Evolutionary conservation across 1,284 basidiomycete genomes (phyloP), one percentile per base, ranked within the genome.

Genomic region (Tilletia caries): DNA sequence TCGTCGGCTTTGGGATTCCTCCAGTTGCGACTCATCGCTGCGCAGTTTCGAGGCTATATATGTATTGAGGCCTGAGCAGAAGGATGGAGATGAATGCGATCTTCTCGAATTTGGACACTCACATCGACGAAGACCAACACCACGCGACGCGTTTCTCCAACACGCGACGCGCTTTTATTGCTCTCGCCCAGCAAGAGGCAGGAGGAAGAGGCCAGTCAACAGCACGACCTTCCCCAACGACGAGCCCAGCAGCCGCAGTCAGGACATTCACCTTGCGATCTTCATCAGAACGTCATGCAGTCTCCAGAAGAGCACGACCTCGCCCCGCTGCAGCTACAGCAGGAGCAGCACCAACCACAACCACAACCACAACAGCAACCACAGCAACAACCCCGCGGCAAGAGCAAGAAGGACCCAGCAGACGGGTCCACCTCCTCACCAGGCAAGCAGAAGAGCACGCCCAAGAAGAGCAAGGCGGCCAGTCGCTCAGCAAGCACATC

Each of bases 111-210:
- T 27, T 15, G n/a, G 27, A 54, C 52, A 54, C 52, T 54, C 12
- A 25, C 48, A 29, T 54, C 52, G 52, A 50, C 46, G 25, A 50
- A 23, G 18, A 23, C 23, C n/a, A 54, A 23, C 52, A 54, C n/a
- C 52, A 54, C 52, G 52, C 52, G 52, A 54, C 52, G 52, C 52
- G 52, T 54, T 23, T 54, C 25, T 8, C 1, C 12, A 54, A 23
- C 52, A 54, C 52, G 52, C 52, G 52, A 54, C 52, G 52, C 29
- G 52, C 37, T 41, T 41, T 41, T 41, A 41, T 41, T 41, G n/a
- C n/a, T n/a, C n/a, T n/a, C 15, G 37, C 37, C 37, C 37, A 10
- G 8, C 37, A n/a, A n/a, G n/a, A n/a, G n/a, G n/a, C n/a, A n/a
- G n/a, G n/a, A n/a, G n/a, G n/a, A n/a, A n/a, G n/a, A n/a, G n/a